Percentiles rank a stretch among this genome's conserved stretches.
Conservation (phyloP, 768 basidiomycete genomes). For the Lactarius pseudohatsudake region DNA sequence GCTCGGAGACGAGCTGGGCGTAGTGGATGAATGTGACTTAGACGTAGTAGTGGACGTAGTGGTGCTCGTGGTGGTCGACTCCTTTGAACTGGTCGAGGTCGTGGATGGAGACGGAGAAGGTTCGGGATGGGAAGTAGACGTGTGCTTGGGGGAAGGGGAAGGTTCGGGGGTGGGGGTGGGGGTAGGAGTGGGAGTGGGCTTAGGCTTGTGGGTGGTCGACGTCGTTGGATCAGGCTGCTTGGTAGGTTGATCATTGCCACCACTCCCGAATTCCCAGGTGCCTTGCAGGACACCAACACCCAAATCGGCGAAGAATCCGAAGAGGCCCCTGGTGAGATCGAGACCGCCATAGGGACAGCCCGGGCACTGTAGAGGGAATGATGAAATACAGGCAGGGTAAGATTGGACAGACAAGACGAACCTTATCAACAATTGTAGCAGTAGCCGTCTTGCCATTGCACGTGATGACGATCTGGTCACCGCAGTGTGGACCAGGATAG, state of each 20-base stretch:
- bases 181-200: background rate
- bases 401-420: slow-evolving; percentile 31
- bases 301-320: slow-evolving; percentile 40
- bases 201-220: background rate
- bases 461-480: slow-evolving; percentile 57
- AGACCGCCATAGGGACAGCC: slow-evolving; percentile 43
- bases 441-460: slow-evolving; percentile 57
- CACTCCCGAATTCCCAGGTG: slow-evolving; percentile 42
- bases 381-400: background rate
- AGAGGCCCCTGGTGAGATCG: slow-evolving; percentile 50
- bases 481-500: slow-evolving; percentile 68
- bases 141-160: background rate
- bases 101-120: slow-evolving; percentile 17
- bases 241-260: background rate
- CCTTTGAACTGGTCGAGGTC: background rate
- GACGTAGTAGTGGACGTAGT: background rate
- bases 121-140: background rate
- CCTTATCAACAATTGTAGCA: slow-evolving; percentile 66
- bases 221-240: background rate
- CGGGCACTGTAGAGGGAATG: slow-evolving; percentile 37
- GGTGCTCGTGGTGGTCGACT: background rate
- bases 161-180: background rate
- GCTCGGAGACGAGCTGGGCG: slow-evolving; percentile 1
- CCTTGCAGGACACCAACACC: slow-evolving; percentile 40
- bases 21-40: background rate